Evolutionary conservation across 2,329 filamentous ascomycete genomes (phyloP).

Genomic region (Cordyceps tenuipes): DNA sequence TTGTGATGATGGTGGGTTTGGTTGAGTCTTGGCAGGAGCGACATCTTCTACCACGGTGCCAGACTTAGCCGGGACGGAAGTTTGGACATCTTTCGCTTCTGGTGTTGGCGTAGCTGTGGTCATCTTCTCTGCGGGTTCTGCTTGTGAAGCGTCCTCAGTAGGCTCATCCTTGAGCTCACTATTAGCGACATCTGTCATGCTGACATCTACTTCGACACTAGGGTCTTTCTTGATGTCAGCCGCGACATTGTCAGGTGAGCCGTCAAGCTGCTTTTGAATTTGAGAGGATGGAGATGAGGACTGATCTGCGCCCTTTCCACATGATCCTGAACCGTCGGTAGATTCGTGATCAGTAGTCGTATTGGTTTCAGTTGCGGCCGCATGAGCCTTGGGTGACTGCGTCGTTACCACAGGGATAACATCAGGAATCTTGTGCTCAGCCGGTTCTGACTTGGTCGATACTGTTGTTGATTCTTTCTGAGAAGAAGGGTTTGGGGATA

Average conservation of each 20-base stretch:
- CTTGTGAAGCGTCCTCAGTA: not conserved
- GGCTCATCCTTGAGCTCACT: not conserved
- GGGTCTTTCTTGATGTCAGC: not conserved
- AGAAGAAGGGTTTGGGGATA: not conserved
- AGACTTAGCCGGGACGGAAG: not conserved
- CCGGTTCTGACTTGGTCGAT: not conserved
- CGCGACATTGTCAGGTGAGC: not conserved
- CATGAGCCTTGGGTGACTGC: not conserved
- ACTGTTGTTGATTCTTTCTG: not conserved
- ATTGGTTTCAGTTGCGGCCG: not conserved
- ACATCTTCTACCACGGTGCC: conserved; percentile 5
- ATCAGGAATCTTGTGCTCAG: not conserved
- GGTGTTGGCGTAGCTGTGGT: not conserved
- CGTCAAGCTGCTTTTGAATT: conserved; percentile 1
- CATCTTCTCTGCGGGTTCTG: not conserved
- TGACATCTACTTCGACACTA: not conserved
- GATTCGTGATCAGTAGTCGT: not conserved
- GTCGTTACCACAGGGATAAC: not conserved
- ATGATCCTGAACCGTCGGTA: not conserved
- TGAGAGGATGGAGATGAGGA: not conserved
- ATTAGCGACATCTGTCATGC: not conserved
- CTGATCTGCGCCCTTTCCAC: not conserved
- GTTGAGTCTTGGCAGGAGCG: not conserved
- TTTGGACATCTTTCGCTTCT: not conserved
- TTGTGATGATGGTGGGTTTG: not conserved